phyloP scores from a whole-genome alignment of 352 stramenopile genomes.

The Phytophthora cryptogea region DNA sequence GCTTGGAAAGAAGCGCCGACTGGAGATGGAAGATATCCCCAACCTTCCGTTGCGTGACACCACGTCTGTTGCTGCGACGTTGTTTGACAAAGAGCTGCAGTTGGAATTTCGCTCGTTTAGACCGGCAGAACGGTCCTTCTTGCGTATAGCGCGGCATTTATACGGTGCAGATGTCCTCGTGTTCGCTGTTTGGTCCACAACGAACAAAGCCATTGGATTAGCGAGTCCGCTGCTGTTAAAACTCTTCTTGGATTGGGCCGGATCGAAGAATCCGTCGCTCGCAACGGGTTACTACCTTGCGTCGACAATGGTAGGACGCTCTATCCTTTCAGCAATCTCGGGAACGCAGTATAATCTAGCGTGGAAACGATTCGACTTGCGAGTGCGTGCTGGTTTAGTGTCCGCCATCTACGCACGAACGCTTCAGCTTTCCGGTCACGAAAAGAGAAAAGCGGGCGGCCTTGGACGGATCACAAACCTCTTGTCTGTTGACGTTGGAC shows the following conservation, averaged over 20 bases:
- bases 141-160: constrained; percentile 54
- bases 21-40: constrained; percentile 67
- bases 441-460: constrained; percentile 37
- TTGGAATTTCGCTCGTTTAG: constrained; percentile 34
- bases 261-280: constrained; percentile 39
- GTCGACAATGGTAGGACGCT: constrained; percentile 51
- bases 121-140: constrained; percentile 45
- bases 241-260: constrained; percentile 79
- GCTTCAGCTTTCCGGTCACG: constrained; percentile 41
- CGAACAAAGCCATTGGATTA: constrained; percentile 76
- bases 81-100: constrained; percentile 52
- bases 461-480: constrained; percentile 80
- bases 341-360: constrained; percentile 79
- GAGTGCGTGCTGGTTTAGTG: constrained; percentile 69
- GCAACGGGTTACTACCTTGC: constrained; percentile 63
- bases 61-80: constrained; percentile 43
- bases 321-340: constrained; percentile 62
- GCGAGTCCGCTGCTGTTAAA: constrained; percentile 79
- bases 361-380: constrained; percentile 80
- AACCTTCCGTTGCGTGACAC: constrained; percentile 52
- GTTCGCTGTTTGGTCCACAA: constrained; percentile 71
- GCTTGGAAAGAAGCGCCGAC: constrained; percentile 49
- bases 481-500: constrained; percentile 78
- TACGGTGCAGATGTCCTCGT: constrained; percentile 60
- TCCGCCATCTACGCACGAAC: constrained; percentile 72